Conservation (phyloP, 2,329 filamentous ascomycete genomes). For the Exophiala xenobiotica region DNA sequence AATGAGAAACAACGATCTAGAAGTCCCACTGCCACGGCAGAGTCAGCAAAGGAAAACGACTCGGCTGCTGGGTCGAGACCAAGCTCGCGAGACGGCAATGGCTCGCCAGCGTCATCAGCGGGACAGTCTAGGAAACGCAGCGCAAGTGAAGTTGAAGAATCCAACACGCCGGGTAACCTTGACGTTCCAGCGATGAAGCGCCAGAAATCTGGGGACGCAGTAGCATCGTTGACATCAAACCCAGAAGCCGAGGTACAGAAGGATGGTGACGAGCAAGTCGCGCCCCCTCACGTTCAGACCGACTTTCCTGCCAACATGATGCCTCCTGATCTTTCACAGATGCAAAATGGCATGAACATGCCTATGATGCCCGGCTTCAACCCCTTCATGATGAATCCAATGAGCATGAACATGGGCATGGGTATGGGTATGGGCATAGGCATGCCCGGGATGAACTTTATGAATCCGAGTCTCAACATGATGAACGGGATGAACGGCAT, state of each 20-base stretch:
- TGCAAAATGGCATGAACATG: constrained; percentile 30
- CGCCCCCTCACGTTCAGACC: constrained; percentile 20
- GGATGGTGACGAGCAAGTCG: constrained; percentile 4
- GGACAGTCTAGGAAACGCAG: constrained; percentile 70
- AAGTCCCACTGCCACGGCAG: constrained; percentile 29
- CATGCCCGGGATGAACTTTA: constrained; percentile 35
- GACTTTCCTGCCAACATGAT: constrained; percentile 33
- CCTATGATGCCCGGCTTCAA: constrained; percentile 29
- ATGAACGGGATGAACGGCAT: constrained; percentile 41
- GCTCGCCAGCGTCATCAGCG: constrained; percentile 28
- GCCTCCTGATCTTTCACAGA: constrained; percentile 32
- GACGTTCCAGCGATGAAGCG: constrained; percentile 41
- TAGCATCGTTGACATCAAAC: constrained; percentile 40
- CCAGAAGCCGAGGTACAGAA: constrained; percentile 5
- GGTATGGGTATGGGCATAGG: constrained; percentile 41
- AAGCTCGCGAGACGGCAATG: constrained; percentile 23
- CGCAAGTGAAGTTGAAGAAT: constrained; percentile 61
- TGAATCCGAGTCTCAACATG: no score
- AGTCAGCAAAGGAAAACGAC: constrained; percentile 21
- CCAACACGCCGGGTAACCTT: constrained; percentile 58
- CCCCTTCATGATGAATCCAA: constrained; percentile 45
- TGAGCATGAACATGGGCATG: constrained; percentile 44
- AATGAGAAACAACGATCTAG: constrained; percentile 41
- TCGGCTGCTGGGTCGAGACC: constrained; percentile 16
- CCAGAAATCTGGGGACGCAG: constrained; percentile 44